Conservation (phyloP, 2,329 filamentous ascomycete genomes). For the Blastomyces percursus region DNA sequence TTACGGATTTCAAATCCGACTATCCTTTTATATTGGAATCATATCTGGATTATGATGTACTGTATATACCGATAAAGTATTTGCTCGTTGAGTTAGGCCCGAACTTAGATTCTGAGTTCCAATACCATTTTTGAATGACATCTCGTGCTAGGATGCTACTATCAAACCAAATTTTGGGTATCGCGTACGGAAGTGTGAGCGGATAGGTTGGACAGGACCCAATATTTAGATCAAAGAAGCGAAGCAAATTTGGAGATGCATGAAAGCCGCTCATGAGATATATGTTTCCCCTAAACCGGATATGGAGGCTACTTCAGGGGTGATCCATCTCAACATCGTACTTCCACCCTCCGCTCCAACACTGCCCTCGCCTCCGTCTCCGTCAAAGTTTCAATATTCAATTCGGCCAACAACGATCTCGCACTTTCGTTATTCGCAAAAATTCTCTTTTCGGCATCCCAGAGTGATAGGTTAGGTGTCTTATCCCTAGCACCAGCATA, state of each 20-base stretch:
- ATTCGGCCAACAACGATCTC: constrained; percentile 33
- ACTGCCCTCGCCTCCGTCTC: constrained; percentile 38
- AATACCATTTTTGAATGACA: neutral
- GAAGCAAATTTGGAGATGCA: neutral
- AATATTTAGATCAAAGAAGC: neutral
- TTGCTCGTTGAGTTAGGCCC: neutral
- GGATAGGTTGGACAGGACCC: neutral
- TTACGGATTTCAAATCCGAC: neutral
- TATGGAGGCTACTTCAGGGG: neutral
- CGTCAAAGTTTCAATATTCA: constrained; percentile 34
- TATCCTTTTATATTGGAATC: neutral
- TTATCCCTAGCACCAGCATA: constrained; percentile 4
- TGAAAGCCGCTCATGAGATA: neutral
- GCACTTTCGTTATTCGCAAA: constrained; percentile 41
- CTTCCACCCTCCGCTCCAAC: constrained; percentile 36
- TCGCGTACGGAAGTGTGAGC: neutral
- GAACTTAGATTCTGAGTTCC: neutral
- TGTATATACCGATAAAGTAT: too few species aligned
- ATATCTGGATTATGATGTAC: neutral
- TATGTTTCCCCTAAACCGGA: neutral
- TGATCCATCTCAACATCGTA: constrained; percentile 22
- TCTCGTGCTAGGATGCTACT: neutral
- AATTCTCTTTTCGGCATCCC: constrained; percentile 38
- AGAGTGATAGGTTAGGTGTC: constrained; percentile 23
- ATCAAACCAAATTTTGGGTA: neutral